Evolutionary conservation across 2,329 filamentous ascomycete species (phyloP).

Genomic region (Sarocladiaceae sp.): DNA sequence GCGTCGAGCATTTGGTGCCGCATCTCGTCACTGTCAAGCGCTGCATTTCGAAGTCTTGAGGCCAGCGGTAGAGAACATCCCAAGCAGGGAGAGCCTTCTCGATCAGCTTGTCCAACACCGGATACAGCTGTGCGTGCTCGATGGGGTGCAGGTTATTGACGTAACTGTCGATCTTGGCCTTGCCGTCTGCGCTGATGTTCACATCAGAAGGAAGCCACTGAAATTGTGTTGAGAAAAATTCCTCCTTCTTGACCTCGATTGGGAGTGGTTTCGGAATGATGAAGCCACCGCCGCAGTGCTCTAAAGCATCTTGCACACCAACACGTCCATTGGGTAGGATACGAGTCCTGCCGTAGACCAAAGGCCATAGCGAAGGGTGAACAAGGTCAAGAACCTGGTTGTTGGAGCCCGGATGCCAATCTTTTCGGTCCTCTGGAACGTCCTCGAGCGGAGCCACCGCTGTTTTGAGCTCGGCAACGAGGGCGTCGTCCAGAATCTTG

Average conservation of each 20-base stretch:
- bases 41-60: conserved; percentile 19
- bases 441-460: conserved; percentile 45
- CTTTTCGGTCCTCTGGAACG: conserved; percentile 43
- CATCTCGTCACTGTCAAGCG: conserved; percentile 19
- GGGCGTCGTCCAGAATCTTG: conserved; percentile 13
- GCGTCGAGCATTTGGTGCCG: conserved; percentile 14
- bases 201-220: conserved; percentile 50
- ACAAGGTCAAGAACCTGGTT: conserved; percentile 57
- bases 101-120: conserved; percentile 37
- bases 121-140: conserved; percentile 33
- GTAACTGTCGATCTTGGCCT: conserved; percentile 41
- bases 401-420: conserved; percentile 59
- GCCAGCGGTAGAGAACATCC: conserved; percentile 34
- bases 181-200: conserved; percentile 29
- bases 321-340: conserved; percentile 23
- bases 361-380: conserved; percentile 59
- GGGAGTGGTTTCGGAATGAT: conserved; percentile 17
- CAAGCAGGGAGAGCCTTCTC: conserved; percentile 38
- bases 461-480: conserved; percentile 32
- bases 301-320: conserved; percentile 32
- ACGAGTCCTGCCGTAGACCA: conserved; percentile 47
- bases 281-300: conserved; percentile 27
- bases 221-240: conserved; percentile 22
- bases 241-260: neutral
- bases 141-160: conserved; percentile 50